Evolutionary conservation across 140 eudicot species (phyloP), one percentile per base, ranked within the genome.

Genomic region (Senecio squalidus): DNA sequence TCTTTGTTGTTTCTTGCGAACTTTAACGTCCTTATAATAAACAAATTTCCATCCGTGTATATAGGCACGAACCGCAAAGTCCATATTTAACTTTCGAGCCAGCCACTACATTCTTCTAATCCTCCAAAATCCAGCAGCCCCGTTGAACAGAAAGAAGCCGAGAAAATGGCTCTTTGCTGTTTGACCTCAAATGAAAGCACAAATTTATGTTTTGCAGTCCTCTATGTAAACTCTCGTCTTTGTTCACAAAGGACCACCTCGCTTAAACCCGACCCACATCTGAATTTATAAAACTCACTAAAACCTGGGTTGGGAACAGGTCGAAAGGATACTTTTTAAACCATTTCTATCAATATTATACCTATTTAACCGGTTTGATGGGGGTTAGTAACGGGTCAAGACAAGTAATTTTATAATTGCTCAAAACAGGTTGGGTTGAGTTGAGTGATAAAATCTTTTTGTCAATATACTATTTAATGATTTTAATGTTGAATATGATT

Each of bases 81-180:
- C 97, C 97, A 89, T 89, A 69, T 89, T 95, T 75, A 85, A 76
- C 97, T 73, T 41, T 89, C 97, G 3, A 89, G 87, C 97, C 97
- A 89, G 39, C 97, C 97, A 24, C 97, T 95, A 4, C 94, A 89
- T 14, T 89, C 95, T 65, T 89, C 97, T 52, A 89, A 89, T 89
- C 69, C 97, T 83, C 97, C 97, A 89, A 9, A 89, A 95, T 16
- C 97, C 97, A 55, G 97, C 97, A 10, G 97, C 85, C 47, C 97
- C 97, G 22, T 89, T 89, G 80, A 89, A 89, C 66, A 95, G 95
- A 28, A 89, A 89, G 76, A 89, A 89, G 53, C 81, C 76, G 5
- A 89, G 81, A 50, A 72, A 89, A 70, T 49, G 41, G n/a, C 95
- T 83, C 61, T 89, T 78, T 89, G 97, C 64, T 89, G 97, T 60